Conservation (phyloP, 768 basidiomycete genomes). For the Termitomyces sp. region DNA sequence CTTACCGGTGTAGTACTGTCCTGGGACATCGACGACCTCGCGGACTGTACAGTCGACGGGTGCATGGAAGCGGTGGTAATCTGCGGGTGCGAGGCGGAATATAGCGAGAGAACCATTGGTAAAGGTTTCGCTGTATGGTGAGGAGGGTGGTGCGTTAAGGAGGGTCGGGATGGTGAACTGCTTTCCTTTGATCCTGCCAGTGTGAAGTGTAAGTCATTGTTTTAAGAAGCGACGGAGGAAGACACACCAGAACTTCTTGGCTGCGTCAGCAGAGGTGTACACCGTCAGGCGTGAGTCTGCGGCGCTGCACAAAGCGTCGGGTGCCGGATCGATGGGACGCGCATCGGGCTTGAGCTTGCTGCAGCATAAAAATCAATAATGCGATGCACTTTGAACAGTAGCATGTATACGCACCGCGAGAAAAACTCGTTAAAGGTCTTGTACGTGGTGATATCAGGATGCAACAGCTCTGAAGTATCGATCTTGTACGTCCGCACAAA, state of each 20-base stretch:
- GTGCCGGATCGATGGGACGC: slow-evolving; percentile 57
- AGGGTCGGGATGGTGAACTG: slow-evolving; percentile 65
- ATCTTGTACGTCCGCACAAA: slow-evolving; percentile 58
- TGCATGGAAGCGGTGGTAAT: slow-evolving; percentile 80
- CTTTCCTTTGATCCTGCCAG: slow-evolving; percentile 72
- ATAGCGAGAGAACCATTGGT: slow-evolving; percentile 53
- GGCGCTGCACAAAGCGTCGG: slow-evolving; percentile 52
- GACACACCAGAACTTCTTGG: slow-evolving; percentile 65
- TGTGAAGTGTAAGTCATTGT: not conserved
- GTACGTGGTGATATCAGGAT: slow-evolving; percentile 62
- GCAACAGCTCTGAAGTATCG: slow-evolving; percentile 53
- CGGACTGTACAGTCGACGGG: slow-evolving; percentile 57
- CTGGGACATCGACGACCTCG: slow-evolving; percentile 42
- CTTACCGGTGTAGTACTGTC: slow-evolving; percentile 60
- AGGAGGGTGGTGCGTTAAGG: slow-evolving; percentile 40
- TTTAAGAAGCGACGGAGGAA: not conserved
- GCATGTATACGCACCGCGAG: slow-evolving; percentile 36
- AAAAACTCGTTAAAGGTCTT: slow-evolving; percentile 80
- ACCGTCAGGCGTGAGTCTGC: slow-evolving; percentile 78
- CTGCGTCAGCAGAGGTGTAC: slow-evolving; percentile 52
- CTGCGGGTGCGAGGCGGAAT: slow-evolving; percentile 74
- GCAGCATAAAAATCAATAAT: not conserved
- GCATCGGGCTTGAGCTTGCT: slow-evolving; percentile 56
- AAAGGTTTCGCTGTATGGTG: slow-evolving; percentile 40
- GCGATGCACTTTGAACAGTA: not conserved